Percentiles rank a stretch among this genome's conserved stretches.
phyloP scores from a whole-genome alignment of 108 stramenopile species.

The Pseudonitzschia multiseries region DNA sequence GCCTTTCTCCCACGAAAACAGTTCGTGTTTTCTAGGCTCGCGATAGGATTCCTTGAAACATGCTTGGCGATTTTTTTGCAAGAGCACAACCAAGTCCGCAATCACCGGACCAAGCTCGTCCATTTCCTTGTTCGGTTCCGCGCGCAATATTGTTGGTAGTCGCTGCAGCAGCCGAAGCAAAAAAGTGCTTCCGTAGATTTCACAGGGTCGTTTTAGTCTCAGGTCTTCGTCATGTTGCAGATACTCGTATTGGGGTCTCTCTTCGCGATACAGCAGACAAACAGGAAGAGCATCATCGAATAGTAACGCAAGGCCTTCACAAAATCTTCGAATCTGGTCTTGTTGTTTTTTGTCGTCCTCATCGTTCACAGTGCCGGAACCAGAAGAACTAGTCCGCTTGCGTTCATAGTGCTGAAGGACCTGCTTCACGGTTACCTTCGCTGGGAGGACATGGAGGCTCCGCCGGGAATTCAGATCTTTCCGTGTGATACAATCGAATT shows the following conservation, averaged over 20 bases:
- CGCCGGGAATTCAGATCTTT: slow-evolving; percentile 39
- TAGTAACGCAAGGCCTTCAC: slow-evolving; percentile 45
- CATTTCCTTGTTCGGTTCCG: slow-evolving; percentile 21
- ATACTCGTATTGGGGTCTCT: slow-evolving; percentile 65
- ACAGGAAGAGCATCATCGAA: slow-evolving; percentile 72
- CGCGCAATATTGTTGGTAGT: slow-evolving; percentile 45
- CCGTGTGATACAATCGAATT: slow-evolving; percentile 60
- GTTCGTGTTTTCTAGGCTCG: slow-evolving; percentile 35
- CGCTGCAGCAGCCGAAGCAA: slow-evolving; percentile 64
- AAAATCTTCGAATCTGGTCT: slow-evolving; percentile 45
- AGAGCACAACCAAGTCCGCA: slow-evolving; percentile 42
- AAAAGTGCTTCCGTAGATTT: slow-evolving; percentile 72
- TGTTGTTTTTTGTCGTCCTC: slow-evolving; percentile 23
- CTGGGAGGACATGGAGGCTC: slow-evolving; percentile 60
- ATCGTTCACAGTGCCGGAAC: not conserved
- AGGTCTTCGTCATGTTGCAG: slow-evolving; percentile 16
- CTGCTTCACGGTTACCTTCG: slow-evolving; percentile 50
- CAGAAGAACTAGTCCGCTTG: slow-evolving; percentile 25
- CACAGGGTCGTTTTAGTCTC: slow-evolving; percentile 24
- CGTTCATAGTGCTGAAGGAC: slow-evolving; percentile 56
- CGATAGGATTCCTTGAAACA: slow-evolving; percentile 49
- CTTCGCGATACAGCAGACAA: slow-evolving; percentile 62
- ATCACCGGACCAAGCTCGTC: slow-evolving; percentile 24
- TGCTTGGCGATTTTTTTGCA: slow-evolving; percentile 61
- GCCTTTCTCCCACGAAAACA: slow-evolving; percentile 32